Conservation (phyloP, 345 rosid genomes). For the Citrus mangshanensis region DNA sequence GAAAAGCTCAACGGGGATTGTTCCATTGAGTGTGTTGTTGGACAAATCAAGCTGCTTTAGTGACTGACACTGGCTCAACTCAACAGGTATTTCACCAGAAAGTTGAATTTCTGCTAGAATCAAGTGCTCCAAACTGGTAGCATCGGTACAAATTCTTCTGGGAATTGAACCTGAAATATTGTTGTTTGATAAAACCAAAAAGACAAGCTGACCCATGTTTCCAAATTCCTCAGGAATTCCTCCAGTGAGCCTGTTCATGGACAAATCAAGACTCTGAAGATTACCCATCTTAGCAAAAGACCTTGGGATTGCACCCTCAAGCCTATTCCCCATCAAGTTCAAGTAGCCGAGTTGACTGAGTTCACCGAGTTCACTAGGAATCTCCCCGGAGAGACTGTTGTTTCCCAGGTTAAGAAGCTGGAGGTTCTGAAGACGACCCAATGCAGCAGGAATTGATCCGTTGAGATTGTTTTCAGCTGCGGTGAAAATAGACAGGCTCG, state of each 20-base stretch:
- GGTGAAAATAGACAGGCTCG: slow-evolving; percentile 50
- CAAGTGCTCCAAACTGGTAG: slow-evolving; percentile 49
- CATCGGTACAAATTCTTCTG: slow-evolving; percentile 46
- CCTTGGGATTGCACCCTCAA: slow-evolving; percentile 62
- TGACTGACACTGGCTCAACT: slow-evolving; percentile 52
- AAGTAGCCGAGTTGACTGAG: slow-evolving; percentile 60
- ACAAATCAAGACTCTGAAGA: slow-evolving; percentile 70
- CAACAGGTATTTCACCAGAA: slow-evolving; percentile 66
- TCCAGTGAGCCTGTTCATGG: slow-evolving; percentile 65
- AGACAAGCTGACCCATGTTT: slow-evolving; percentile 55
- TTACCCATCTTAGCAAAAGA: slow-evolving; percentile 40
- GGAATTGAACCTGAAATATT: slow-evolving; percentile 59
- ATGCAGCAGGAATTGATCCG: slow-evolving; percentile 66
- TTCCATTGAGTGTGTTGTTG: slow-evolving; percentile 64
- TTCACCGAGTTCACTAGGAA: slow-evolving; percentile 59
- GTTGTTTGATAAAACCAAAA: slow-evolving; percentile 60
- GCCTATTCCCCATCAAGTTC: slow-evolving; percentile 63
- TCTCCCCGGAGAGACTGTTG: slow-evolving; percentile 71
- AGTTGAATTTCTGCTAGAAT: slow-evolving; percentile 52
- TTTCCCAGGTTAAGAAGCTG: slow-evolving; percentile 58
- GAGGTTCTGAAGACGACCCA: slow-evolving; percentile 53
- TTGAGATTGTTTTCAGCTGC: slow-evolving; percentile 58
- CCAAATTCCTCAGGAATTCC: slow-evolving; percentile 73
- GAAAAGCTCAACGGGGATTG: slow-evolving; percentile 57
- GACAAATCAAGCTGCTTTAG: slow-evolving; percentile 78